Percentiles rank a stretch among this genome's conserved stretches.
These are phyloP conservation scores for Neurospora sp. DNA, from an alignment of 495 filamentous ascomycete species.

Conservation along the genomic window DNA sequence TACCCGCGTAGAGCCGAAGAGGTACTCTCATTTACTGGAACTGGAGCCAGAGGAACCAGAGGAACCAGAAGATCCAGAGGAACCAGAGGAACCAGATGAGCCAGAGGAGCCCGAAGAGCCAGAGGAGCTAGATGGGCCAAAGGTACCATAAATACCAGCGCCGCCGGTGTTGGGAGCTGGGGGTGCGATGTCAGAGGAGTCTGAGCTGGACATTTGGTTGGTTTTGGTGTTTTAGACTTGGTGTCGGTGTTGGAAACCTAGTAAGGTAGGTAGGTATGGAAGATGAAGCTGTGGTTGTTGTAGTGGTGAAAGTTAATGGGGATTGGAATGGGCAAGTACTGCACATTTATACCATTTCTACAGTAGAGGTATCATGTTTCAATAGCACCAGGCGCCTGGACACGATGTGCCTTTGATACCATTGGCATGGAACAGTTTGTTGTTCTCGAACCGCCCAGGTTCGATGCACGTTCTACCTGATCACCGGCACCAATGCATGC, in stretches of 20 bases:
- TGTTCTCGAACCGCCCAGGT: neutral
- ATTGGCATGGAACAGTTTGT: neutral
- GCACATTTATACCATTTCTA: neutral
- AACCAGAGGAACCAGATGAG: neutral
- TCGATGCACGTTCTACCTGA: neutral
- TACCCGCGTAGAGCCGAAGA: neutral
- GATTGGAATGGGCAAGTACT: neutral
- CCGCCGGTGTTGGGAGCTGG: neutral
- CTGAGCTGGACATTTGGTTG: neutral
- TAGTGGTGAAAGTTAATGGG: neutral
- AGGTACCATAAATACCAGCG: neutral
- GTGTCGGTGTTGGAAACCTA: neutral
- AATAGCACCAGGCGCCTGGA: neutral
- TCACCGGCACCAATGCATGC: neutral
- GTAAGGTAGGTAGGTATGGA: too few relatives aligned
- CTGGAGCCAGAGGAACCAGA: neutral
- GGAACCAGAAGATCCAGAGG: neutral
- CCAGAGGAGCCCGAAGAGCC: neutral
- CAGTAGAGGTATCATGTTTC: neutral
- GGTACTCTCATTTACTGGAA: neutral
- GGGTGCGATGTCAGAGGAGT: neutral
- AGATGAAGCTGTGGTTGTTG: neutral
- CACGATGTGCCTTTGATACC: neutral
- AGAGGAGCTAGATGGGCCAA: neutral
- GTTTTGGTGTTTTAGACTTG: neutral